Evolutionary conservation across 1,284 basidiomycete species (phyloP), one percentile per base, ranked within the genome.

Genomic region (Cutaneotrichosporon cavernicola): DNA sequence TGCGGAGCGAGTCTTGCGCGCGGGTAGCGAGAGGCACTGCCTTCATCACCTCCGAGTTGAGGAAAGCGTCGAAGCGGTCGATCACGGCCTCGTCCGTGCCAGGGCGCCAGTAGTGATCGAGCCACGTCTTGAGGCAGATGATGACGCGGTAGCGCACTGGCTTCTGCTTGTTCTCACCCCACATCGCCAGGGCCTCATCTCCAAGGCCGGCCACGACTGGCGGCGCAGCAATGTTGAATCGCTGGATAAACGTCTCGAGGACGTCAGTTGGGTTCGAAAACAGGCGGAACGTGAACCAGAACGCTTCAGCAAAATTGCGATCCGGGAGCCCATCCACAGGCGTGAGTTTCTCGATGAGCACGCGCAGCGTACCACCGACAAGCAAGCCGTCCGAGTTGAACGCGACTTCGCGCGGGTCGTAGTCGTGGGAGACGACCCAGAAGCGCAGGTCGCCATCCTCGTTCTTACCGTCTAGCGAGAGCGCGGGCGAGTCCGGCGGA

Each of bases 271-370:
- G 90, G 0, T 89, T 87, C 1, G 90, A 88, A 80, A 97, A 98
- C 68, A 97, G 81, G n/a, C 96, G 87, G 84, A 99, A 99, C 0
- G 94, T 97, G 74, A 95, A 83, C 84, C 95, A 96, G 83, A 99
- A 98, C 18, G 95, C 89, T 1, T 88, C 87, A 30, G 89, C 85
- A 75, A 97, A 94, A 0, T 87, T 87, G 18, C 89, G 84, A 72
- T 98, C 94, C 36, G 91, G 90, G 64, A 81, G 80, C 56, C 88
- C 88, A 73, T 94, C 92, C 74, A 96, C 91, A 2, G 94, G 91
- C n/a, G 95, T 96, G 88, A 99, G 90, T 81, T 91, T 92, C 81
- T 96, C 94, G 10, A 98, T 89, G 50, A 99, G 83, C 2, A 90
- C 94, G 16, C 86, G 84, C 62, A 99, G 82, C 2, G 93, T 94